Base-by-base conservation (phyloP, 2,329 filamentous ascomycete genomes). In the Ophiostoma populinum region DNA sequence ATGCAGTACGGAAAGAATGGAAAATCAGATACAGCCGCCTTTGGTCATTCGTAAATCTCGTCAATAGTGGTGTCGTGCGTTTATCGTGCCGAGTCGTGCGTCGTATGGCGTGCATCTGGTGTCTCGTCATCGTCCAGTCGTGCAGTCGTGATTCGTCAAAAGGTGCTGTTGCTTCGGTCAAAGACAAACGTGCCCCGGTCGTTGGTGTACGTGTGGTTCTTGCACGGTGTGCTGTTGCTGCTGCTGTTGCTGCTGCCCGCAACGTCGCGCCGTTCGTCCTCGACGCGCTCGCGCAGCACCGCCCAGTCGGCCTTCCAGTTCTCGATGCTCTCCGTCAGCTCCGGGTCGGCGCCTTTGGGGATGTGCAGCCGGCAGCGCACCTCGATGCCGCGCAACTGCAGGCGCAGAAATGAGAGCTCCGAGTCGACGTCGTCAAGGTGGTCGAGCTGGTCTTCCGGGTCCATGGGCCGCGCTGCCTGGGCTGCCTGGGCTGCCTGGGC, bases 261-360 rank as follows among this genome's bases (percentile, higher is more conserved):
- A 10, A 21, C 21, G 21, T 25, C 18, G 27, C 31, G 21, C 15
- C 38, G 38, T 28, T 45, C 43, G 9, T 41, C 35, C 6, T 38
- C 26, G 24, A 43, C 35, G 5, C 19, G 22, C 12, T 30, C 31
- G 13, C 42, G 44, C 32, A 72, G 55, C 12, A 54, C 50, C 8
- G 58, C 53, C 62, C 69, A 76, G 46, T 75, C 70, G 21, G 63
- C 51, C 51, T 73, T 75, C 65, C 72, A 76, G 42, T 62, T 62
- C 39, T 61, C 55, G 42, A 76, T 74, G 49, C 67, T 70, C 41
- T 65, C 60, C 41, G 63, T 57, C 22, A 76, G 61, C 40, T 74
- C 70, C 19, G 59, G 56, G 48, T 74, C 52, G 2, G 59, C 58
- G 38, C 62, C 59, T 29, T 56, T 51, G 5, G 65, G 55, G n/a